Percentiles rank a stretch among this genome's conserved stretches.
Conservation (phyloP, 768 basidiomycete species). For the Boletellus sp. region DNA sequence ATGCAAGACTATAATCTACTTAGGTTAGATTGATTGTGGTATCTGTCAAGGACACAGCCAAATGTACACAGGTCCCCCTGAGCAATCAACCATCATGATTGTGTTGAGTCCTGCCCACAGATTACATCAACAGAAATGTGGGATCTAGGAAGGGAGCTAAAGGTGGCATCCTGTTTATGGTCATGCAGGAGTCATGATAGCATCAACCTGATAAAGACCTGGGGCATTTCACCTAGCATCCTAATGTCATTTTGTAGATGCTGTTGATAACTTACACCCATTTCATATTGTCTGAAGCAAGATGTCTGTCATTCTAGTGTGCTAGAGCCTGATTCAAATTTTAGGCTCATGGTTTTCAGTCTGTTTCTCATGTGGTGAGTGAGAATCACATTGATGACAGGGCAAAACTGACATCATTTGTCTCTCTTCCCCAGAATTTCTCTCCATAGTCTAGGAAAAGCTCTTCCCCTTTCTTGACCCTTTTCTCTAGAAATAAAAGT, state of each 20-base stretch:
- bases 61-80: no score
- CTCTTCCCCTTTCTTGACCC: conserved; percentile 31
- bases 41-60: no score
- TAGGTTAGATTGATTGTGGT: no score
- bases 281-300: background rate
- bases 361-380: background rate
- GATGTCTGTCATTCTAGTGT: no score
- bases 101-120: no score
- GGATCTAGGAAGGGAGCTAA: no score
- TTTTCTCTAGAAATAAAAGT: conserved; percentile 17
- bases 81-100: no score
- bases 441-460: conserved; percentile 36
- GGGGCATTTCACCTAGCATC: background rate
- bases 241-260: background rate
- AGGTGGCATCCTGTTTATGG: conserved; percentile 47
- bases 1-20: no score
- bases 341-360: no score
- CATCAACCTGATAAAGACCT: conserved; percentile 20
- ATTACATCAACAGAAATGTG: no score
- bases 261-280: background rate
- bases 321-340: background rate
- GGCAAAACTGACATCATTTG: background rate
- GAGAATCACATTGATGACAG: no score
- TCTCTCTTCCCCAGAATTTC: conserved; percentile 18
- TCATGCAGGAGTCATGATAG: conserved; percentile 33